phyloP scores from a whole-genome alignment of 2,329 filamentous ascomycete species.

The Diaporthe destruens region DNA sequence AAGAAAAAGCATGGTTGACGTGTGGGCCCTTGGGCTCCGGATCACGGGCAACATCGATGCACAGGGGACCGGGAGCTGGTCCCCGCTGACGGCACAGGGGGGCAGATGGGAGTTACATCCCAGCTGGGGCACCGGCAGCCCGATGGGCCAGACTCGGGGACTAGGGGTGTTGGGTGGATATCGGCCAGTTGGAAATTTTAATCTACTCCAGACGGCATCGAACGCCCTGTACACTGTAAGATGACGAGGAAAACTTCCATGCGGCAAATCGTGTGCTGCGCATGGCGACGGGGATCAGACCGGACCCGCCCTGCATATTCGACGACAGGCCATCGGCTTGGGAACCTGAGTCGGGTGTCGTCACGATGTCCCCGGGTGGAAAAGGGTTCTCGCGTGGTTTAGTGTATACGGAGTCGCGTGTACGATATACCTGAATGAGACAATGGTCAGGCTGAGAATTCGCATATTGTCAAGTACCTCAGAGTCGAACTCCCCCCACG shows the following conservation, averaged over 20 bases:
- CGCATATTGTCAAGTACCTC: not conserved
- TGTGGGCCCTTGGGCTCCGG: slow-evolving; percentile 23
- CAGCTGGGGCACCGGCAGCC: slow-evolving; percentile 17
- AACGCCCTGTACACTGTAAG: slow-evolving; percentile 30
- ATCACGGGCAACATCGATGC: slow-evolving; percentile 30
- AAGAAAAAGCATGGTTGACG: slow-evolving; percentile 27
- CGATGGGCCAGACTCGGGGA: slow-evolving; percentile 28
- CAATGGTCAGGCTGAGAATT: not conserved
- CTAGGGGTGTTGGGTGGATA: not conserved
- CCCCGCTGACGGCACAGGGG: slow-evolving; percentile 31
- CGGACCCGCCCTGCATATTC: slow-evolving; percentile 30
- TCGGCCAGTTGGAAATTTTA: not conserved
- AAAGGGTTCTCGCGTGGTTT: not conserved
- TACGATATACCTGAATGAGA: not conserved
- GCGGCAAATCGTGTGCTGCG: slow-evolving; percentile 15
- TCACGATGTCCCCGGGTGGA: slow-evolving; percentile 4
- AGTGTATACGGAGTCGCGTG: not conserved
- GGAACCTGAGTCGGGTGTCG: slow-evolving; percentile 23
- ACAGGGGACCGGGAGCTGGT: slow-evolving; percentile 27
- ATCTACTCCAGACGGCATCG: slow-evolving; percentile 25
- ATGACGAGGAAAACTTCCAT: slow-evolving; percentile 33
- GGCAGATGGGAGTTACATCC: slow-evolving; percentile 6
- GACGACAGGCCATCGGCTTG: slow-evolving; percentile 9
- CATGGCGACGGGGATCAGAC: slow-evolving; percentile 32
- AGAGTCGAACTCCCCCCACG: not conserved